Percentiles rank a stretch among this genome's conserved stretches.
Conservation (phyloP, 352 stramenopile species). For the Phytophthora fragariaefolia region DNA sequence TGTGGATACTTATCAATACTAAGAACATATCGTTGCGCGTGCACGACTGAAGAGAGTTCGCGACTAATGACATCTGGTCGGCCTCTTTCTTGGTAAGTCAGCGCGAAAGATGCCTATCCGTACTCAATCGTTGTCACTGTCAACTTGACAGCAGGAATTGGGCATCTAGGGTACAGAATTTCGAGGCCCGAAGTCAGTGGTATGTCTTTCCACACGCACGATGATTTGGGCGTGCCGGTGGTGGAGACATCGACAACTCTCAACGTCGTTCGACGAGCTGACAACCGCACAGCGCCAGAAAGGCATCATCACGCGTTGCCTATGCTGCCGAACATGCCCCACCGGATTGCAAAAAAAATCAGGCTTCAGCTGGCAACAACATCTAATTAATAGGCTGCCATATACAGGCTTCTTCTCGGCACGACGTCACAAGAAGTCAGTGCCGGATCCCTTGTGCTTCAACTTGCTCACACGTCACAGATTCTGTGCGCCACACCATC, state of each 20-base stretch:
- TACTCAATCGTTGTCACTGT: too few relatives aligned
- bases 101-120: background rate
- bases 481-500: slow-evolving; percentile 35
- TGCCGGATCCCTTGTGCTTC: background rate
- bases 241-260: background rate
- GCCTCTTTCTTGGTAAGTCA: background rate
- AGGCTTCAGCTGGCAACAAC: too few relatives aligned
- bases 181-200: background rate
- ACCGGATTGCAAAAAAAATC: too few relatives aligned
- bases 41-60: background rate
- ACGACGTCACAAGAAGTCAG: background rate
- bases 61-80: background rate
- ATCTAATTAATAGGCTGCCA: too few relatives aligned
- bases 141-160: background rate
- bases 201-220: background rate
- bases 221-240: slow-evolving; percentile 3
- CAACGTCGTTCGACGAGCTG: background rate
- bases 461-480: slow-evolving; percentile 22
- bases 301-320: background rate
- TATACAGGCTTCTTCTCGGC: too few relatives aligned
- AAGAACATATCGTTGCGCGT: too few relatives aligned
- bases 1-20: too few relatives aligned
- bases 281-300: background rate
- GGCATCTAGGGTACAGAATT: background rate
- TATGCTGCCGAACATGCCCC: background rate